Evolutionary conservation across 768 basidiomycete genomes (phyloP).

Genomic region (Boletus coccyginus): DNA sequence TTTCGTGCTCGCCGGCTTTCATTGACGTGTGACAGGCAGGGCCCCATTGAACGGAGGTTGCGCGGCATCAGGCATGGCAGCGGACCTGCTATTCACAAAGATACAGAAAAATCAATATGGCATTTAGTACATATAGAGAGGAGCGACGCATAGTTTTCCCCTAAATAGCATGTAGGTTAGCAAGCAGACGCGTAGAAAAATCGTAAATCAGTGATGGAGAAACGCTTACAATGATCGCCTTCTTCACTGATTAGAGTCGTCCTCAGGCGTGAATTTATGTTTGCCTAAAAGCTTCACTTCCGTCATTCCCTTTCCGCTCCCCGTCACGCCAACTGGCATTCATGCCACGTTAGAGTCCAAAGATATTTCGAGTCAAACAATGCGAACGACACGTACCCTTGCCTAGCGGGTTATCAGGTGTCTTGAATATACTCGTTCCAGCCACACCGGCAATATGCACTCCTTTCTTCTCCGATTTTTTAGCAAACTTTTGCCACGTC

Average conservation of each 20-base stretch:
- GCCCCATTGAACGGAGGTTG: constrained; percentile 7
- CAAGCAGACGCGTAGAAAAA: background rate
- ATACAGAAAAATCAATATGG: constrained; percentile 24
- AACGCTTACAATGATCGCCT: constrained; percentile 8
- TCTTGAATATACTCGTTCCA: constrained; percentile 93
- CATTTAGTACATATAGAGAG: constrained; percentile 25
- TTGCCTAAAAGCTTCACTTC: constrained; percentile 64
- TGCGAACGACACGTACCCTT: constrained; percentile 54
- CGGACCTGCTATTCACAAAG: constrained; percentile 26
- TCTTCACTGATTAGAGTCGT: constrained; percentile 40
- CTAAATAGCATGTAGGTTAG: constrained; percentile 14
- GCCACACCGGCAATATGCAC: constrained; percentile 85
- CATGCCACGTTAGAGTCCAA: constrained; percentile 15
- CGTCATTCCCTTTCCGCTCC: constrained; percentile 88
- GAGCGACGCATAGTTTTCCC: constrained; percentile 13
- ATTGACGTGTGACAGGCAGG: constrained; percentile 15
- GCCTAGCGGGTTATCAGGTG: constrained; percentile 87
- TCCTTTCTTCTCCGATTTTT: constrained; percentile 92
- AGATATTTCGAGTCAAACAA: background rate
- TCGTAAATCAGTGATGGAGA: background rate
- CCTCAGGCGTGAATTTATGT: constrained; percentile 64
- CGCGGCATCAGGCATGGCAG: constrained; percentile 10
- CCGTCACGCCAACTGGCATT: constrained; percentile 79
- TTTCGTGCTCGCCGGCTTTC: constrained; percentile 13
- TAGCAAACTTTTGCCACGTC: constrained; percentile 93